Evolutionary conservation across 2,329 filamentous ascomycete genomes (phyloP), one percentile per base, ranked within the genome.

Genomic region (Zymoseptoria crescenta): DNA sequence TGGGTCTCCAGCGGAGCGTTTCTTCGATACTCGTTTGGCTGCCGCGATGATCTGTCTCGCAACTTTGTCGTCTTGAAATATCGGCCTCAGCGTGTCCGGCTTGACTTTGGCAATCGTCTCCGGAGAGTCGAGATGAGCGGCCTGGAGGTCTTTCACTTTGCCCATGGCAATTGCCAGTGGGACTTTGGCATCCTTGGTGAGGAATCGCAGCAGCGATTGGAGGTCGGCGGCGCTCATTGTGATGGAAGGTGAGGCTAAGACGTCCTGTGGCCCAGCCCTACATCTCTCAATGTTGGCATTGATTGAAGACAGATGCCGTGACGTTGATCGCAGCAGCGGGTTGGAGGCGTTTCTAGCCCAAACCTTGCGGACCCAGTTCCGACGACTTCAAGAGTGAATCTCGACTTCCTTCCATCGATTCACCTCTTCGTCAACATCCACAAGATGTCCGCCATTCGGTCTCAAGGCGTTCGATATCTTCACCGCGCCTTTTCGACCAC

Each of bases 181-280:
- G 0, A 85, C 64, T 67, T 83, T 84, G 29, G 78, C 78, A 64
- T 85, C 82, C 70, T 83, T 78, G 1, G 80, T 80, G 24, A 85
- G 72, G 63, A 86, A 85, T 10, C 82, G 80, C 35, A 85, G 73
- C 13, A 85, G 69, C 13, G 71, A 65, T 67, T 71, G 69, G 19
- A 71, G 58, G 6, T 67, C 60, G 8, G 49, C 61, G n/a, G 68
- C 66, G 49, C 60, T 64, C 62, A 64, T 66, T 29, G 29, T 51
- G 4, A n/a, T 28, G 16, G 27, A 5, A 28, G 13, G 7, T 8
- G 10, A 2, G 2, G 10, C n/a, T 50, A 16, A 35, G 30, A 9
- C 30, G 30, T 10, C 8, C 30, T 35, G 7, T 35, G 5, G 8
- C 3, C 7, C 30, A 3, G 10, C 13, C 1, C 13, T 41, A 16